Evolutionary conservation across 2,329 filamentous ascomycete genomes (phyloP), one percentile per base, ranked within the genome.

Genomic region (Verticillium nonalfalfae): DNA sequence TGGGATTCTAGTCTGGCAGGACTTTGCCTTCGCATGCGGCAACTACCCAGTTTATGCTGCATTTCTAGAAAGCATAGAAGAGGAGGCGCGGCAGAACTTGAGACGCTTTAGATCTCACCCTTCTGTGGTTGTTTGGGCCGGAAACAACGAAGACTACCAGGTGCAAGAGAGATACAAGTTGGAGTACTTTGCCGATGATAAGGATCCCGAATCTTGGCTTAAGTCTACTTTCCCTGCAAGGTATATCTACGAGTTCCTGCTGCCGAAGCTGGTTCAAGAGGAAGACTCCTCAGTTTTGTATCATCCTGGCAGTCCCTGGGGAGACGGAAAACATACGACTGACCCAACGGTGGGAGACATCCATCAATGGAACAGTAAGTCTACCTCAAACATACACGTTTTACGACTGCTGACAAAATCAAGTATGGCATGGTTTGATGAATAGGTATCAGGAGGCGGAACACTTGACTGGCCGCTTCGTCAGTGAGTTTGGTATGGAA

Each of bases 141-240:
- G 93, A 13, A 97, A 97, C 76, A 98, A 97, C 70, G 93, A 98
- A 73, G 93, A 97, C 72, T 97, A 97, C 73, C 90, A 94, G 73
- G 89, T 93, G 59, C 88, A 89, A 61, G 92, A 97, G 72, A 82
- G 81, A 31, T 85, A 84, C 65, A 81, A 82, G 0, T 81, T 97
- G 63, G 90, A 86, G 1, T 97, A 96, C 74, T 81, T 97, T 65
- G 90, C 85, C 64, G 81, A 87, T 13, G 89, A 97, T 76, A 91
- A 90, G 67, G 83, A 96, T 68, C 85, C 91, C 0, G 83, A 93
- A 61, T 91, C 82, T 72, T 97, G 93, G 93, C 82, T 97, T 39
- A 86, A 90, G 75, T 93, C 91, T 0, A 83, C 94, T 69, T 97
- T 97, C 71, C 93, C 93, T 0, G 93, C 93, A 0, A 85, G 93